Evolutionary conservation across 1,284 basidiomycete species (phyloP).

Genomic region (Apiotrichum domesticum): DNA sequence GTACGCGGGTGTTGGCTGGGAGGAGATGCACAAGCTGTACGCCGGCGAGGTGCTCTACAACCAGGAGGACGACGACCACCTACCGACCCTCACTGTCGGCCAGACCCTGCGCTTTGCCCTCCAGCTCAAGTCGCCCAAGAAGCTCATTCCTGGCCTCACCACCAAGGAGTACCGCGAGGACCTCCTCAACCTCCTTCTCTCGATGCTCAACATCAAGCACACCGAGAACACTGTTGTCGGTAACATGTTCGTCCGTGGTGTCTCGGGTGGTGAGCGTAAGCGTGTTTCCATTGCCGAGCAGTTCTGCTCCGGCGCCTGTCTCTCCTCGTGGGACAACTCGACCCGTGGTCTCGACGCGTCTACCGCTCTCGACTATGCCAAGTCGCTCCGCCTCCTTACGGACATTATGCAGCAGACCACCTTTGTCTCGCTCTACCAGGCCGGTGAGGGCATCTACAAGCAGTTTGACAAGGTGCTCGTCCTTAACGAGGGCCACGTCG

Average conservation of each 20-base stretch:
- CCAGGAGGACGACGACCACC: constrained; percentile 59
- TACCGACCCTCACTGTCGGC: constrained; percentile 57
- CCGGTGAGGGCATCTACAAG: constrained; percentile 59
- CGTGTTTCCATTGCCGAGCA: constrained; percentile 59
- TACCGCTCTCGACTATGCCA: constrained; percentile 57
- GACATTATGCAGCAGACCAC: constrained; percentile 51
- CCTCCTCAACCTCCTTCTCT: constrained; percentile 53
- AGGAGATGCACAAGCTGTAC: constrained; percentile 51
- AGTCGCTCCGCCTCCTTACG: constrained; percentile 54
- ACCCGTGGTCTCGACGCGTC: constrained; percentile 52
- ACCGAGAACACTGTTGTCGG: constrained; percentile 55
- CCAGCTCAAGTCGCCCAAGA: constrained; percentile 52
- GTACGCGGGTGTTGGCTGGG: constrained; percentile 54
- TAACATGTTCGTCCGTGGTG: constrained; percentile 49
- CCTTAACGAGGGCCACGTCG: constrained; percentile 51
- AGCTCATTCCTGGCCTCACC: constrained; percentile 51
- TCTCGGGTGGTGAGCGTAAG: constrained; percentile 47
- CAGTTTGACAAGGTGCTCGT: constrained; percentile 65
- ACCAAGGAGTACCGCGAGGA: constrained; percentile 51
- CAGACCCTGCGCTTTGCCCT: constrained; percentile 56
- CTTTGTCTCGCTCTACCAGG: constrained; percentile 54
- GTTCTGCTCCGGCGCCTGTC: constrained; percentile 49
- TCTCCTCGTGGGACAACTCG: constrained; percentile 52
- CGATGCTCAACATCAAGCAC: constrained; percentile 58
- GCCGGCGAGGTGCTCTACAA: constrained; percentile 65